Base-by-base conservation (phyloP, 1,284 basidiomycete genomes). In the Melampsora abietis-canadensis region DNA sequence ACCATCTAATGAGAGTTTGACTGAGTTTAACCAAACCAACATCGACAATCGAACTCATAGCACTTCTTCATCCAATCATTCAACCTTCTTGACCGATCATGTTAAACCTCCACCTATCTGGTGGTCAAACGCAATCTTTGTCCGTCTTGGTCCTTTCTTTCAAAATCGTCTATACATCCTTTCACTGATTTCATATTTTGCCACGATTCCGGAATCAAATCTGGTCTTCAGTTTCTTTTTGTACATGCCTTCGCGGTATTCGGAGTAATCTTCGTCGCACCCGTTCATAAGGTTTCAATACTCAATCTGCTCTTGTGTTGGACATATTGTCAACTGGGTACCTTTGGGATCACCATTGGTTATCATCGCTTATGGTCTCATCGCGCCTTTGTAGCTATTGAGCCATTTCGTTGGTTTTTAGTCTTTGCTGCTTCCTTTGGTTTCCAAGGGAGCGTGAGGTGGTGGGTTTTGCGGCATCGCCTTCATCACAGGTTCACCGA, bases 281-380 rank as follows among this genome's bases (percentile, higher is more conserved):
- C 68, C 44, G 47, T 69, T 46, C 21, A 48, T 37, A 14, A 34
- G 21, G 21, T 72, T 7, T 64, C 60, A 7, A n/a, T 8, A 10
- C 17, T 24, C n/a, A 72, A 54, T 19, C 12, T 72, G 24, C 0
- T 72, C 19, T 37, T 72, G 2, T 63, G 44, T 47, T n/a, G 62
- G 19, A 30, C 61, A 2, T 72, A 60, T 2, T 72, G 68, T 60
- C 68, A 72, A 57, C 44, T 72, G n/a, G 60, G 60, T 30, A 72
- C 68, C 34, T 72, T 72, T 34, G 60, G 88, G 0, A 87, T 90
- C 68, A 89, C 88, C 0, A 84, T 89, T 79, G 90, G 90, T 2
- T 91, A 91, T 80, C 90, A 91, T 79, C 85, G 90, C 31, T 82
- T 91, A 24, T 91, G 89, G 83, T 89, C 89, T 2, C 90, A 91